phyloP scores from a whole-genome alignment of 192 early-diverging fungal genomes.

The Backusella australiensis region DNA sequence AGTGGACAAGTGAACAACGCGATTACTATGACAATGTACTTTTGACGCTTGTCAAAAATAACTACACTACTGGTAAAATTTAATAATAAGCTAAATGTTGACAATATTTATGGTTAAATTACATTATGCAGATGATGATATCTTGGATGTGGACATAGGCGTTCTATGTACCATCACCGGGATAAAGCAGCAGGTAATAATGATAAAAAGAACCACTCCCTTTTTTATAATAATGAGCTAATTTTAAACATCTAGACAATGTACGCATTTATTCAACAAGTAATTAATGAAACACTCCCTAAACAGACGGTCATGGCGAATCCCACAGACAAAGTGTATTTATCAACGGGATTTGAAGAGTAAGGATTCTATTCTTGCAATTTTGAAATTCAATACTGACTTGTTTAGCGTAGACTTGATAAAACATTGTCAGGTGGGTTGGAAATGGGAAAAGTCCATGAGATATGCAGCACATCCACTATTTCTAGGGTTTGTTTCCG shows the following conservation, averaged over 20 bases:
- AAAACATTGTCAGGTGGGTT: background rate
- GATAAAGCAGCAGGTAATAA: background rate
- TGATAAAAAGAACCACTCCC: background rate
- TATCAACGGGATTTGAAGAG: background rate
- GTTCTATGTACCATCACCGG: background rate
- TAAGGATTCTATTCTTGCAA: background rate
- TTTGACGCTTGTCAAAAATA: background rate
- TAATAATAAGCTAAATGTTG: background rate
- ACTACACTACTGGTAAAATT: background rate
- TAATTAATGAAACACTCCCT: slow-evolving; percentile 8
- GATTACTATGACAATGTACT: background rate
- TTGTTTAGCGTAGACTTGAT: background rate
- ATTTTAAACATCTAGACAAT: background rate
- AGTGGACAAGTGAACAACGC: background rate
- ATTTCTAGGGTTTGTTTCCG: background rate
- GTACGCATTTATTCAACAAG: background rate
- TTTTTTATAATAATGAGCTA: background rate
- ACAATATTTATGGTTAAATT: background rate
- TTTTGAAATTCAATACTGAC: too few relatives aligned
- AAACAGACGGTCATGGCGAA: background rate
- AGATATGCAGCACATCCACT: background rate
- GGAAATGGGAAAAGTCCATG: background rate
- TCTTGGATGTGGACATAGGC: background rate
- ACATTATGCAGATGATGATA: background rate
- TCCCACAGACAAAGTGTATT: background rate